A percentile compares a stretch with the other conserved stretches of the same genome.
phyloP scores from a whole-genome alignment of 2,329 filamentous ascomycete genomes.

The Xylaria sp. region DNA sequence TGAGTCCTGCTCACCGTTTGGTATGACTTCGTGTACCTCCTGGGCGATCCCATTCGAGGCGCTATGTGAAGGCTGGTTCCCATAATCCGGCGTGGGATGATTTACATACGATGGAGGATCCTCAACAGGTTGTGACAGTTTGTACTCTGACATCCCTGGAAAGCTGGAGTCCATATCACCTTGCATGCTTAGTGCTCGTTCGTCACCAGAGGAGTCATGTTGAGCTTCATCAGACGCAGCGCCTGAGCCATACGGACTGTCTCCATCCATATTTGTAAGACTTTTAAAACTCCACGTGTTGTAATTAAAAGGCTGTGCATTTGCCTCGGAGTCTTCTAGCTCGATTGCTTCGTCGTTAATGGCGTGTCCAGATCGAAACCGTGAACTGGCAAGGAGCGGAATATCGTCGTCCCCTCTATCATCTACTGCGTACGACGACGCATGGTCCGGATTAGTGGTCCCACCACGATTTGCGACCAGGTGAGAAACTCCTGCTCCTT shows the following conservation, averaged over 20 bases:
- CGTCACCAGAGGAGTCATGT: constrained; percentile 53
- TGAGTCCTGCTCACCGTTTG: constrained; percentile 51
- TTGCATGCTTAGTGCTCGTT: constrained; percentile 48
- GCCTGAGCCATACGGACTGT: constrained; percentile 46
- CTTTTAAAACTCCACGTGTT: constrained; percentile 61
- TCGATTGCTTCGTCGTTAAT: constrained; percentile 62
- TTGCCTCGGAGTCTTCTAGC: constrained; percentile 49
- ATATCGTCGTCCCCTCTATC: constrained; percentile 41
- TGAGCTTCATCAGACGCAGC: constrained; percentile 54
- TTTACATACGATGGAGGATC: constrained; percentile 42
- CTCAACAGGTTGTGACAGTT: constrained; percentile 41
- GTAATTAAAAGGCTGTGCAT: constrained; percentile 43
- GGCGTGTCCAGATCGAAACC: constrained; percentile 53
- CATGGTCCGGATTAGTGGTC: constrained; percentile 48
- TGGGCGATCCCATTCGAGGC: constrained; percentile 44
- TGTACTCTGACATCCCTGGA: constrained; percentile 48
- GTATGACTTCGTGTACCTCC: constrained; percentile 55
- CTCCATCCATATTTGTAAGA: constrained; percentile 50
- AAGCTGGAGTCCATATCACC: constrained; percentile 44
- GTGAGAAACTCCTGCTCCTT: constrained; percentile 80
- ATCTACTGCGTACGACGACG: constrained; percentile 27
- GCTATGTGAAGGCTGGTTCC: constrained; percentile 28
- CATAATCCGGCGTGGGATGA: constrained; percentile 34
- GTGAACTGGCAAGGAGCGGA: constrained; percentile 41
- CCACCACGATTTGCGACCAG: constrained; percentile 71